These are phyloP conservation scores for Fusarium sp. DNA, from an alignment of 2,329 filamentous ascomycete species.

Conservation along the genomic window DNA sequence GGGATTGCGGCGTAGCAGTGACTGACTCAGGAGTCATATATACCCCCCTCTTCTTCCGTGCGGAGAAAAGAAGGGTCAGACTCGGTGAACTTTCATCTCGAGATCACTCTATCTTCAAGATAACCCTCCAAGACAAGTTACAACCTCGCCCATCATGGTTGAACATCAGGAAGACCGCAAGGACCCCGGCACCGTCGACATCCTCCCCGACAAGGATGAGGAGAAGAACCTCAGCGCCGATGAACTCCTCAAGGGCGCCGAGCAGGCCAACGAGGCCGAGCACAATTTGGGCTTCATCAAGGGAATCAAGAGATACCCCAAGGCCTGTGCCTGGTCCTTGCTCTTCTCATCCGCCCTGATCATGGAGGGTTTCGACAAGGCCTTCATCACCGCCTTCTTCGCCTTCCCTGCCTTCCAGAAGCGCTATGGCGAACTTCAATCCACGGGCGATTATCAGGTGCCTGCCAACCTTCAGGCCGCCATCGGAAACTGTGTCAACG, in stretches of 20 bases:
- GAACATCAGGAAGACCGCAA: slow-evolving; percentile 28
- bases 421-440: slow-evolving; percentile 49
- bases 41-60: background rate
- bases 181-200: slow-evolving; percentile 15
- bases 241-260: slow-evolving; percentile 27
- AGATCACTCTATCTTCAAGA: background rate
- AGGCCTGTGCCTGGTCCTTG: slow-evolving; percentile 50
- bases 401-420: slow-evolving; percentile 49
- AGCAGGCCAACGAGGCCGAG: slow-evolving; percentile 35
- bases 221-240: slow-evolving; percentile 13
- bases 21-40: background rate
- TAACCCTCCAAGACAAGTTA: no score
- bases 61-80: background rate
- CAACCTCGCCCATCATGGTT: slow-evolving; percentile 7
- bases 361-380: slow-evolving; percentile 54
- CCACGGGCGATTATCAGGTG: slow-evolving; percentile 55
- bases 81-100: background rate
- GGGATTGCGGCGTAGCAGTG: background rate
- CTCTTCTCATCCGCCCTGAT: slow-evolving; percentile 51
- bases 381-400: slow-evolving; percentile 54
- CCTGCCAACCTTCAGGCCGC: slow-evolving; percentile 61
- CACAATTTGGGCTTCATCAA: slow-evolving; percentile 45
- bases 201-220: slow-evolving; percentile 21
- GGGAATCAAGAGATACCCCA: slow-evolving; percentile 53
- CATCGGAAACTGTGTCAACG: slow-evolving; percentile 57